phyloP scores from a whole-genome alignment of 2,329 filamentous ascomycete genomes.

The Fonsecaea monophora region DNA sequence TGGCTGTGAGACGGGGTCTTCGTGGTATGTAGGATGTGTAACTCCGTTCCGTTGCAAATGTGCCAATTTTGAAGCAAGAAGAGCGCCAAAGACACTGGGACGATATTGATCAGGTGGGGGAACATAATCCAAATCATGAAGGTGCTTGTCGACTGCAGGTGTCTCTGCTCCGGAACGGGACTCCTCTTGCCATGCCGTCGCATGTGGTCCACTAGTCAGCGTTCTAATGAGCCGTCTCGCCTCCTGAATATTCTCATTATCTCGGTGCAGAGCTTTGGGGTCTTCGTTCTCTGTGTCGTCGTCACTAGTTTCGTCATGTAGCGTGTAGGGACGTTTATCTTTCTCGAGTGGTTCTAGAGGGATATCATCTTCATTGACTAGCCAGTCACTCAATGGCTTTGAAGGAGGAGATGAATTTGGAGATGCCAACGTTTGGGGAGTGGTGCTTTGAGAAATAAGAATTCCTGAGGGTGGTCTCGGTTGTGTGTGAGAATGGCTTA shows the following conservation, averaged over 20 bases:
- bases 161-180: conserved; percentile 35
- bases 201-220: conserved; percentile 25
- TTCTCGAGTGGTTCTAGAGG: conserved; percentile 38
- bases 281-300: conserved; percentile 33
- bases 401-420: conserved; percentile 30
- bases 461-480: conserved; percentile 8
- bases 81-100: conserved; percentile 35
- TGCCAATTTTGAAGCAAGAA: conserved; percentile 34
- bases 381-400: conserved; percentile 31
- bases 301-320: conserved; percentile 41
- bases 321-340: conserved; percentile 37
- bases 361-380: conserved; percentile 40
- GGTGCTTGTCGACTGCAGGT: conserved; percentile 32
- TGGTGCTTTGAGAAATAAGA: conserved; percentile 4
- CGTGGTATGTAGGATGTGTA: conserved; percentile 24
- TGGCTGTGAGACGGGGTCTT: conserved; percentile 6
- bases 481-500: conserved; percentile 26
- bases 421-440: conserved; percentile 26
- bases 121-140: conserved; percentile 38
- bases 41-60: conserved; percentile 27
- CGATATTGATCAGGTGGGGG: conserved; percentile 37
- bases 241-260: conserved; percentile 36
- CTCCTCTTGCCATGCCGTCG: conserved; percentile 22
- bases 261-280: conserved; percentile 27
- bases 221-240: conserved; percentile 33